Conservation (phyloP, 2,329 filamentous ascomycete genomes). For the Hortaea werneckii region DNA sequence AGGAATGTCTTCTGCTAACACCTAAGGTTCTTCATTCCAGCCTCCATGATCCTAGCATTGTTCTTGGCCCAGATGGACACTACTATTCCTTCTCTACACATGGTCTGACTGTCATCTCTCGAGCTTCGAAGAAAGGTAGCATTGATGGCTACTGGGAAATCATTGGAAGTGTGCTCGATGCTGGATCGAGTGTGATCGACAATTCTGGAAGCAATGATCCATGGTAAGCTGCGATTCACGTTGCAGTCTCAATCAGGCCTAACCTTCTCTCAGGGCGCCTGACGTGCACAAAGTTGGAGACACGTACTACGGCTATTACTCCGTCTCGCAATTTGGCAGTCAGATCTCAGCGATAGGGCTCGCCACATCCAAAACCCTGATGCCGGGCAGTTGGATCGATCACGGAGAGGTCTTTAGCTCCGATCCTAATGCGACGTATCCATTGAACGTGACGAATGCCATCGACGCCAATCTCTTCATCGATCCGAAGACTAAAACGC, state of each 20-base stretch:
- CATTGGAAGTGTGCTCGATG: neutral
- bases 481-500: conserved; percentile 31
- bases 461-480: conserved; percentile 43
- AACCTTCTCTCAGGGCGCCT: conserved; percentile 40
- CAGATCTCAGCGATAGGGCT: conserved; percentile 54
- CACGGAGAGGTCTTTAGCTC: conserved; percentile 34
- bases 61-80: neutral
- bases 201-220: neutral
- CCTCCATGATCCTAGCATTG: neutral
- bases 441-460: conserved; percentile 35
- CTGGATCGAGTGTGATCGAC: neutral
- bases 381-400: conserved; percentile 51
- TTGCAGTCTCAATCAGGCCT: too few relatives aligned
- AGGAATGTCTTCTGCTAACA: too few relatives aligned
- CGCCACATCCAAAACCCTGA: conserved; percentile 40
- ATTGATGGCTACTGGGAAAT: neutral
- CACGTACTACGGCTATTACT: conserved; percentile 55
- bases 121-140: neutral
- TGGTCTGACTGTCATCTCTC: neutral
- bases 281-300: conserved; percentile 49
- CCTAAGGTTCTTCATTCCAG: too few relatives aligned
- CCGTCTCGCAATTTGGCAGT: conserved; percentile 52
- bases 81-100: neutral
- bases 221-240: neutral
- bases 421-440: conserved; percentile 39